Evolutionary conservation across 176 grass and related monocot species (phyloP), one percentile per base, ranked within the genome.

Genomic region (Alloteropsis semialata): DNA sequence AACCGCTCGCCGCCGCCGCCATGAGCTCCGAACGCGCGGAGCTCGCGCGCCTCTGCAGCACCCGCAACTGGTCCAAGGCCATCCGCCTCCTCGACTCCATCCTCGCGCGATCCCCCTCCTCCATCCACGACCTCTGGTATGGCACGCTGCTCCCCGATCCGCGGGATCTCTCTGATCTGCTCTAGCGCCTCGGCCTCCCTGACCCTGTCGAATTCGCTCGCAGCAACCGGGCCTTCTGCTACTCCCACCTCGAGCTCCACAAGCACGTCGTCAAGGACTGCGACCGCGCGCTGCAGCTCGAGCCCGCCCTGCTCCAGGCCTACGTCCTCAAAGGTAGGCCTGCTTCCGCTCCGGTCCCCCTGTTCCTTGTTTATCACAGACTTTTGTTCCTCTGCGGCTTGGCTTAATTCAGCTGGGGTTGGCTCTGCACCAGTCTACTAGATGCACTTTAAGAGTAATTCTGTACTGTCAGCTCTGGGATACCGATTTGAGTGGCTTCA

Each of bases 211-310:
- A 58, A 85, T 82, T 53, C 56, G 25, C 32, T 77, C 73, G 91
- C 87, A 99, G 96, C 89, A 99, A 99, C 83, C 84, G 91, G n/a
- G 96, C 96, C 18, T 99, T 96, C 74, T 99, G 93, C 86, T 99
- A 99, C 80, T 95, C 87, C 83, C 91, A 91, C 66, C 86, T 99
- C 80, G 96, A 99, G 85, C 87, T 99, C 78, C 91, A 99, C 85
- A 99, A 99, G 74, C 96, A 99, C 73, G 96, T 99, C 38, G 82
- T 99, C 76, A 99, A 90, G 89, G 96, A 99, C 77, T 99, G 93
- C 54, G 93, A 96, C 79, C 94, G 90, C 82, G 93, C 93, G 18
- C 77, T 96, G 74, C 89, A 89, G 68, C 84, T 94, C 16, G 83
- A 90, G 51, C 82, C 89, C 1, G 69, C 82, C 12, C 91, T 91